These are phyloP conservation scores for Geotrichum candidum DNA, from an alignment of 1,139 yeast species.

Conservation along the genomic window DNA sequence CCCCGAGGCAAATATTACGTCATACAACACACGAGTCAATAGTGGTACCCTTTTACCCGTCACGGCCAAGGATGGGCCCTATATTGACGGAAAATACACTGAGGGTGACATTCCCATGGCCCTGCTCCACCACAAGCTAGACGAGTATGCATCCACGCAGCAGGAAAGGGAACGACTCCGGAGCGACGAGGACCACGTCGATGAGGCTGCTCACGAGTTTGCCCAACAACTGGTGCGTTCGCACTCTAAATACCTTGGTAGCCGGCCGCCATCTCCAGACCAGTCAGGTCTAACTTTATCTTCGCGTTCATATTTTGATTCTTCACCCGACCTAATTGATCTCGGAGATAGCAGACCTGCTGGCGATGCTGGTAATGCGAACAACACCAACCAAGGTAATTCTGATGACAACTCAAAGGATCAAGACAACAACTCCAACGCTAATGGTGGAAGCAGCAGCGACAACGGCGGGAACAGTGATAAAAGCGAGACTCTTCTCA, in stretches of 20 bases:
- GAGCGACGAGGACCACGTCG: not conserved
- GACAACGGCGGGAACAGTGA: not conserved
- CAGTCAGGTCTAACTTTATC: slow-evolving; percentile 7
- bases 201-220: slow-evolving; percentile 7
- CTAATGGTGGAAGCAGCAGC: not conserved
- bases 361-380: not conserved
- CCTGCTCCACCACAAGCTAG: slow-evolving; percentile 25
- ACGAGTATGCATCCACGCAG: slow-evolving; percentile 21
- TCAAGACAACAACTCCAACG: not conserved
- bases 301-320: not conserved
- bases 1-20: slow-evolving; percentile 9
- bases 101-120: slow-evolving; percentile 25
- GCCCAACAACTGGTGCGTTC: slow-evolving; percentile 14
- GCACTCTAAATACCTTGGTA: slow-evolving; percentile 8
- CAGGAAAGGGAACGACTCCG: slow-evolving; percentile 21
- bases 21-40: slow-evolving; percentile 8
- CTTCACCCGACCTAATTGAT: not conserved
- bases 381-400: not conserved
- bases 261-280: slow-evolving; percentile 9
- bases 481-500: not conserved
- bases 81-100: not conserved
- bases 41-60: not conserved
- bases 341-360: not conserved
- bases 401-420: not conserved
- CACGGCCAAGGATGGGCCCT: slow-evolving; percentile 8